A percentile compares a stretch with the other conserved stretches of the same genome.
Conservation (phyloP, 345 rosid species). For the Citrus sp. region DNA sequence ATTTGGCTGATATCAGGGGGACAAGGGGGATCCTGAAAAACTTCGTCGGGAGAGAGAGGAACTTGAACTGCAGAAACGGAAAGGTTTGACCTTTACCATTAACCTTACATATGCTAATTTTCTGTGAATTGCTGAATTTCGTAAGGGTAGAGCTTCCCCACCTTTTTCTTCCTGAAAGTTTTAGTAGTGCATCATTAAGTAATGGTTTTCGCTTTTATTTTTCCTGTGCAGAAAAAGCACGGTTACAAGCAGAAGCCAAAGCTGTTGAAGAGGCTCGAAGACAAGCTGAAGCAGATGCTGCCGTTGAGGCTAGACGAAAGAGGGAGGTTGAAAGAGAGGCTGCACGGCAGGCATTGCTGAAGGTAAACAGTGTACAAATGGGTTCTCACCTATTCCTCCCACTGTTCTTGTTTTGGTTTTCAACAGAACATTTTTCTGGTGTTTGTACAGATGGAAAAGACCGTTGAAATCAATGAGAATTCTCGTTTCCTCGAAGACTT, state of each 20-base stretch:
- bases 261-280: constrained; percentile 90
- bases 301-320: constrained; percentile 65
- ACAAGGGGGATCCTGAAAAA: constrained; percentile 80
- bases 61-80: constrained; percentile 68
- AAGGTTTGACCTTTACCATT: constrained; percentile 42
- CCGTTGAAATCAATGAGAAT: constrained; percentile 91
- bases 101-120: background rate
- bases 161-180: too few species aligned
- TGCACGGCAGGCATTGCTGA: constrained; percentile 77
- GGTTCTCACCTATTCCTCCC: background rate
- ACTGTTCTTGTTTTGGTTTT: background rate
- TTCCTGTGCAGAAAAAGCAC: constrained; percentile 66
- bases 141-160: background rate
- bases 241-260: constrained; percentile 87
- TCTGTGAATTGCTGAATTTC: background rate
- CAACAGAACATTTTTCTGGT: constrained; percentile 2
- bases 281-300: constrained; percentile 85
- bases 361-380: constrained; percentile 40
- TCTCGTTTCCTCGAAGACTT: constrained; percentile 79
- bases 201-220: background rate
- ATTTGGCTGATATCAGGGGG: constrained; percentile 45
- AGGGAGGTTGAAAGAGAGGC: constrained; percentile 94
- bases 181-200: background rate
- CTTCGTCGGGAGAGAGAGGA: constrained; percentile 79
- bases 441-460: constrained; percentile 81